Conservation (phyloP, 495 filamentous ascomycete genomes). For the Rostrohypoxylon terebratum region DNA sequence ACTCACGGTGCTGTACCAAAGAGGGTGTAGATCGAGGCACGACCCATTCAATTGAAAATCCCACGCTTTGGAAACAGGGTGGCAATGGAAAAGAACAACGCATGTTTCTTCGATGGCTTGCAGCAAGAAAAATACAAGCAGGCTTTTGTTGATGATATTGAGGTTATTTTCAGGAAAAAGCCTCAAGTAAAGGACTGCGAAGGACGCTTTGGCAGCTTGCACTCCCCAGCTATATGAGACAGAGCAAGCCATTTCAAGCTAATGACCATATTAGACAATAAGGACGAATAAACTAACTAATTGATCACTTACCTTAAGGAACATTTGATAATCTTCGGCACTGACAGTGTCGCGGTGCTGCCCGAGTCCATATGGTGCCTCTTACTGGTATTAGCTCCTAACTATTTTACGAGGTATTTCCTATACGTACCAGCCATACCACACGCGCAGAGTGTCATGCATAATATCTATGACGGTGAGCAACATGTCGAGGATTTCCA, state of each 20-base stretch:
- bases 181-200: constrained; percentile 44
- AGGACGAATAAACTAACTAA: background rate
- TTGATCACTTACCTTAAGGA: constrained; percentile 27
- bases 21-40: constrained; percentile 41
- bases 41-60: constrained; percentile 34
- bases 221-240: constrained; percentile 42
- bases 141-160: constrained; percentile 33
- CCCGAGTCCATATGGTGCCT: constrained; percentile 32
- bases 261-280: constrained; percentile 3
- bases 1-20: constrained; percentile 47
- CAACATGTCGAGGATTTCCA: background rate
- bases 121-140: constrained; percentile 37
- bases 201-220: constrained; percentile 40
- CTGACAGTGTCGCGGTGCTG: constrained; percentile 22
- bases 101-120: constrained; percentile 42
- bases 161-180: constrained; percentile 40
- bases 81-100: constrained; percentile 41
- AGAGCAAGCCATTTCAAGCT: constrained; percentile 37
- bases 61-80: constrained; percentile 40
- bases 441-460: constrained; percentile 23
- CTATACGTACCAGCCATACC: constrained; percentile 27
- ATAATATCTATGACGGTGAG: constrained; percentile 27
- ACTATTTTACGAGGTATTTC: background rate
- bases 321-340: constrained; percentile 28
- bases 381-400: constrained; percentile 19